Base-by-base conservation (phyloP, 441 rosid species). In the Corymbia citriodora region DNA sequence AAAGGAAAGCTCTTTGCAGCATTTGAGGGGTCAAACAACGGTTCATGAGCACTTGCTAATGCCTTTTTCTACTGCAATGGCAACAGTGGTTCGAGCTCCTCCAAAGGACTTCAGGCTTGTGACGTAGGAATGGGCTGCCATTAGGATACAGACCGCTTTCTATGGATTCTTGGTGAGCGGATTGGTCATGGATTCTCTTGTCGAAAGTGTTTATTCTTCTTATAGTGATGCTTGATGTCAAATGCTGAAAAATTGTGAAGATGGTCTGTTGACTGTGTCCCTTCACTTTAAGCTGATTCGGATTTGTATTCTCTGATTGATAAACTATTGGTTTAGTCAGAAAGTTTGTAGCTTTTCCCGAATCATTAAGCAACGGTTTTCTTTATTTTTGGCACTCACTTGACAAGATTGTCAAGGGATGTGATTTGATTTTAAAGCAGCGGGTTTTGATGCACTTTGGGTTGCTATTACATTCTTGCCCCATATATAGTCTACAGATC, bases 101-200 rank as follows among this genome's bases (percentile, higher is more conserved):
- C 93, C 97, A 1, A 96, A 92, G 87, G 95, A 96, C 91, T 97
- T 97, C 93, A 93, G 90, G 92, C 50, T 92, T 63, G 92, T 96
- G 55, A 95, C 93, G 91, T 92, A 94, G 91, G 97, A 96, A 90
- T 97, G 98, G 99, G 98, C 98, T 72, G 95, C 99, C 5, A 95
- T 95, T 45, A 94, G 99, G 53, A 95, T 97, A 92, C 97, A 96
- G 91, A 93, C 97, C 15, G 96, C 99, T 54, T 96, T 96, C 88
- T 95, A 98, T 27, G 97, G 96, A 74, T 93, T 96, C 88, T 55
- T 97, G 96, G 98, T 97, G 92, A 94, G 36, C 85, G 65, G 91
- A 86, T 55, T 89, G 81, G 40, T 82, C 74, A 88, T 83, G 4
- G 55, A 29, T 65, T 88, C 65, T 74, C 16, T 36, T 7, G 59